Evolutionary conservation across 495 filamentous ascomycete genomes (phyloP).

Genomic region (Trichoderma orchidacearum): DNA sequence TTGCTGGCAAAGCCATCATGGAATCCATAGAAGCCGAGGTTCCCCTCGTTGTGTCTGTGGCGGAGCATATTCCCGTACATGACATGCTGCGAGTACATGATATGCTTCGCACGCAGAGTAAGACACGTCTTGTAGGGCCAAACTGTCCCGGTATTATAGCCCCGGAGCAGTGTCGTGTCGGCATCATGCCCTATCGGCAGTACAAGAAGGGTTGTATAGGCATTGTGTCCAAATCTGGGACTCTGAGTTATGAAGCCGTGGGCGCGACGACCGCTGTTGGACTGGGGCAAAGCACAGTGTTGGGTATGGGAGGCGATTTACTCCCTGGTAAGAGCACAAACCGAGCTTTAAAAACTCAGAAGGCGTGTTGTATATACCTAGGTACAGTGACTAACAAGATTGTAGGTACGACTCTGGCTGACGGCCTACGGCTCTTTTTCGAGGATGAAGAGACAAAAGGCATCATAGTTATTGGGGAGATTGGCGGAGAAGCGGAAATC

Average conservation of each 20-base stretch:
- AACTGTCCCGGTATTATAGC: constrained; percentile 88
- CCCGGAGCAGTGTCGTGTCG: constrained; percentile 18
- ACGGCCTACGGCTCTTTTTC: constrained; percentile 60
- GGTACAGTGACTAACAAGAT: neutral
- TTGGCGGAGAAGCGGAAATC: constrained; percentile 70
- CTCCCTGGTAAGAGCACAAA: constrained; percentile 33
- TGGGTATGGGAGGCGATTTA: constrained; percentile 81
- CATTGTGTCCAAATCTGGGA: constrained; percentile 80
- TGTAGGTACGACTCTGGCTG: constrained; percentile 57
- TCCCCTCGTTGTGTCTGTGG: constrained; percentile 76
- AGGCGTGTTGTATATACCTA: too few relatives aligned
- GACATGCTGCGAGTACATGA: constrained; percentile 69
- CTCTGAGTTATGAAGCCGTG: constrained; percentile 78
- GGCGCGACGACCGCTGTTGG: constrained; percentile 71
- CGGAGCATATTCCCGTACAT: constrained; percentile 82
- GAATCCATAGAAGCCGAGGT: constrained; percentile 85
- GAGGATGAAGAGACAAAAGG: constrained; percentile 65
- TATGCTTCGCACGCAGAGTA: constrained; percentile 68
- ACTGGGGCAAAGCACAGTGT: constrained; percentile 72
- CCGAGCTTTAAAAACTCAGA: neutral
- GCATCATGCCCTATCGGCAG: constrained; percentile 46
- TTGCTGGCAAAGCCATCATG: constrained; percentile 67
- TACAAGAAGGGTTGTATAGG: constrained; percentile 47
- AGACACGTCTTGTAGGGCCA: constrained; percentile 67
- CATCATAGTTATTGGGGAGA: constrained; percentile 74